These are phyloP conservation scores for Fragilaria crotonensis DNA, from an alignment of 108 stramenopile genomes.

Conservation along the genomic window DNA sequence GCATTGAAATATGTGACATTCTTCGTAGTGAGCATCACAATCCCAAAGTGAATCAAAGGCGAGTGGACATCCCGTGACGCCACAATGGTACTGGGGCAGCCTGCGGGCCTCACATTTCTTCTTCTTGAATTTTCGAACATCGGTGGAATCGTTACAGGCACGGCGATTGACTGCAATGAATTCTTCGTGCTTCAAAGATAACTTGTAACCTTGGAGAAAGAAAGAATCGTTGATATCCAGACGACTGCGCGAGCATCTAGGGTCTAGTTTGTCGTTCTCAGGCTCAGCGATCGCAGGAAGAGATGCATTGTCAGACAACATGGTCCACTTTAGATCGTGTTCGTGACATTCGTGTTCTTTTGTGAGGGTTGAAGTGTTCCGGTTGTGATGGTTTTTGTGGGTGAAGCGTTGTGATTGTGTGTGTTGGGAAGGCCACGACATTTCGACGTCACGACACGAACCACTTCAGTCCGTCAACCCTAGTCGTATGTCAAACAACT, in stretches of 20 bases:
- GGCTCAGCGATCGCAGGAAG: too few species aligned
- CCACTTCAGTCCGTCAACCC: too few species aligned
- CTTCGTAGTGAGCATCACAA: constrained; percentile 2
- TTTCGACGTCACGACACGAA: too few species aligned
- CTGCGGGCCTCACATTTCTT: not conserved
- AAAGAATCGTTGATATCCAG: not conserved
- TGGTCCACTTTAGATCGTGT: too few species aligned
- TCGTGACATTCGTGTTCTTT: too few species aligned
- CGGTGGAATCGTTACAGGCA: not conserved
- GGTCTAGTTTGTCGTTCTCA: not conserved
- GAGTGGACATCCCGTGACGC: not conserved
- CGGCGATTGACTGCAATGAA: not conserved
- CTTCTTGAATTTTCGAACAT: not conserved
- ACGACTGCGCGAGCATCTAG: not conserved
- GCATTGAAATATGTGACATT: constrained; percentile 4
- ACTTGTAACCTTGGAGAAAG: not conserved
- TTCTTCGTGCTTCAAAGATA: not conserved
- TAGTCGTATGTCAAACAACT: too few species aligned
- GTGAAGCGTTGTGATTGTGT: too few species aligned
- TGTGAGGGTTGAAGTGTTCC: too few species aligned
- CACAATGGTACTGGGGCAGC: not conserved
- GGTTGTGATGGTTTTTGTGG: too few species aligned
- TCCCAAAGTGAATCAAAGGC: not conserved
- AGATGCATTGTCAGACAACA: too few species aligned
- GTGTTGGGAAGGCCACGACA: too few species aligned